phyloP scores from a whole-genome alignment of 2,329 filamentous ascomycete genomes.

The Scortechinia acanthostroma region DNA sequence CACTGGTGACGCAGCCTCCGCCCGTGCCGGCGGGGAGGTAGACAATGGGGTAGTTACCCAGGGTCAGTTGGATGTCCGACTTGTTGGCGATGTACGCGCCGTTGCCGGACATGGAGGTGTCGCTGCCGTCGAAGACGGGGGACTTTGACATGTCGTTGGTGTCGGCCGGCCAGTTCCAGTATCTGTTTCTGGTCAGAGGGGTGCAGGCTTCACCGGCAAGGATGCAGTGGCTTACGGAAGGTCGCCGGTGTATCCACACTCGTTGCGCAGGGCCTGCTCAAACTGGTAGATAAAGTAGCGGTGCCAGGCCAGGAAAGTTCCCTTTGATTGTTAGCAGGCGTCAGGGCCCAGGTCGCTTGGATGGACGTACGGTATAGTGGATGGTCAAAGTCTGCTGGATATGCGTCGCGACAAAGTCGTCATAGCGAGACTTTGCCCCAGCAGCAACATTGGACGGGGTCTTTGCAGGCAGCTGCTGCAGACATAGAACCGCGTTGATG shows the following conservation, averaged over 20 bases:
- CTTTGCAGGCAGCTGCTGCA: neutral
- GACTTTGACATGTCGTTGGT: slow-evolving; percentile 23
- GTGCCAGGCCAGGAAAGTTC: slow-evolving; percentile 26
- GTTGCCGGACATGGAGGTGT: slow-evolving; percentile 32
- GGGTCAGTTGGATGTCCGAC: slow-evolving; percentile 4
- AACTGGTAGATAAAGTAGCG: slow-evolving; percentile 23
- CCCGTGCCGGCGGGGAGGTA: slow-evolving; percentile 38
- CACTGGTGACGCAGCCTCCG: slow-evolving; percentile 42
- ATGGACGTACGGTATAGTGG: neutral
- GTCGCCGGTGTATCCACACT: slow-evolving; percentile 22
- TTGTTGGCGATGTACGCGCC: slow-evolving; percentile 21
- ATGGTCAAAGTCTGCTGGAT: neutral
- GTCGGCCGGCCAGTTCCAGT: slow-evolving; percentile 31
- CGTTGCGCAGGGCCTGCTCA: slow-evolving; percentile 19
- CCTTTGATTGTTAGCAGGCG: slow-evolving; percentile 8
- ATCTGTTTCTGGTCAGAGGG: slow-evolving; percentile 9
- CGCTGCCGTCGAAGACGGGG: slow-evolving; percentile 34
- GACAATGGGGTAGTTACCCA: slow-evolving; percentile 10
- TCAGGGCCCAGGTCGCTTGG: neutral
- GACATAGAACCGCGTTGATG: neutral
- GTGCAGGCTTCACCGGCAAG: slow-evolving; percentile 4
- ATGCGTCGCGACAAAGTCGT: neutral
- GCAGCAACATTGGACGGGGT: neutral
- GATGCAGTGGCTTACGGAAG: slow-evolving; percentile 11
- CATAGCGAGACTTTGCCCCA: neutral